Evolutionary conservation across 441 rosid genomes (phyloP).

Genomic region (Viola pubescens): DNA sequence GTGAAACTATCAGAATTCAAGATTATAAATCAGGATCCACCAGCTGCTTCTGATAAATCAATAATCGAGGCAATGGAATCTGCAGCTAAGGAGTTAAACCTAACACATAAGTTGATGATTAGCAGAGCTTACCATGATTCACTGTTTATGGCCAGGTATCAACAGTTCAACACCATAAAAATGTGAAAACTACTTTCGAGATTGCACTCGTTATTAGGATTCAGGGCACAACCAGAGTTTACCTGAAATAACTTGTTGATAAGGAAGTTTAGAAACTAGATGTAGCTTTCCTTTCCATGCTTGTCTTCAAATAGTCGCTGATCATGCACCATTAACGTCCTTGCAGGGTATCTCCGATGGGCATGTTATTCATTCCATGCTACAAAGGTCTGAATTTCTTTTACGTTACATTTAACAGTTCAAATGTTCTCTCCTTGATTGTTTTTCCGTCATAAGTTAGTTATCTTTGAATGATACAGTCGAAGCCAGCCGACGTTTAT

Average conservation of each 20-base stretch:
- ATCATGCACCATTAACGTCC: constrained; percentile 13
- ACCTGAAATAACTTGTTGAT: too few relatives aligned
- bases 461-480: too few relatives aligned
- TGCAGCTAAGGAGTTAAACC: constrained; percentile 59
- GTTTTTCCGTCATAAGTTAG: too few relatives aligned
- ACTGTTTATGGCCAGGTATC: constrained; percentile 88
- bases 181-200: not conserved
- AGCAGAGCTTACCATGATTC: constrained; percentile 98
- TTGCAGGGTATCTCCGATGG: constrained; percentile 88
- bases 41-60: constrained; percentile 60
- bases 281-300: not conserved
- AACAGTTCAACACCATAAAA: not conserved
- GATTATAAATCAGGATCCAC: constrained; percentile 89
- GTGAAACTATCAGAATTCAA: constrained; percentile 64
- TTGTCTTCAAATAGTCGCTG: constrained; percentile 7
- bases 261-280: not conserved
- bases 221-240: too few relatives aligned
- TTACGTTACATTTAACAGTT: constrained; percentile 2
- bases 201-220: not conserved
- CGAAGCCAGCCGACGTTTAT: too few relatives aligned
- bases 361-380: constrained; percentile 94
- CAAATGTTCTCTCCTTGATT: not conserved
- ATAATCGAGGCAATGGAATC: constrained; percentile 58
- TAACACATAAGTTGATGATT: constrained; percentile 67
- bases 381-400: constrained; percentile 60